Evolutionary conservation across 2,329 filamentous ascomycete genomes (phyloP).

Genomic region (Grosmannia clavigera): DNA sequence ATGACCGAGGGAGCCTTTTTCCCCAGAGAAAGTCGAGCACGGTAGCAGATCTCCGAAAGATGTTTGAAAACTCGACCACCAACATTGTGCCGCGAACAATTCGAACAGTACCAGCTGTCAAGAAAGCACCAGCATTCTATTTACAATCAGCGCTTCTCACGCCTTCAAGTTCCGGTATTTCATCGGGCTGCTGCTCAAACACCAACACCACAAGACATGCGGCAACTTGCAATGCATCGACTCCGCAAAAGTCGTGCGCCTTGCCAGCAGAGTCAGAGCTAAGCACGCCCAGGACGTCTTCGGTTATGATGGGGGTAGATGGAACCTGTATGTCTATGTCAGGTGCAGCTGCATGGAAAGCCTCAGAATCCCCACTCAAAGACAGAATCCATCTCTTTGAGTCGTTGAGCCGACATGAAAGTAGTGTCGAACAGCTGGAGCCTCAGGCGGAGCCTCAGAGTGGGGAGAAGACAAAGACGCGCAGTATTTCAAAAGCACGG

Average conservation of each 20-base stretch:
- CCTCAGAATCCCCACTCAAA: conserved; percentile 13
- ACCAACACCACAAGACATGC: not conserved
- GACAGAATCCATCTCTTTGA: conserved; percentile 18
- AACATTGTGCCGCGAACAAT: not conserved
- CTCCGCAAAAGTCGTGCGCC: not conserved
- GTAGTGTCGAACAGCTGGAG: not conserved
- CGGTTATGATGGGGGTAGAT: not conserved
- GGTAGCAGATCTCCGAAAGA: conserved; percentile 18
- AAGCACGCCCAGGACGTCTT: not conserved
- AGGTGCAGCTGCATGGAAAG: not conserved
- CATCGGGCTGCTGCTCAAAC: not conserved
- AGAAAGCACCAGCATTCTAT: conserved; percentile 8
- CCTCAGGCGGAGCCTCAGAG: not conserved
- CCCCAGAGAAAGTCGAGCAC: conserved; percentile 6
- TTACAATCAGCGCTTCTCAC: not conserved
- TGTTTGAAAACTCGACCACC: conserved; percentile 16
- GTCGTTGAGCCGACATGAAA: conserved; percentile 4
- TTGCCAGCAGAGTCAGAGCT: not conserved
- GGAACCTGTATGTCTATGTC: not conserved
- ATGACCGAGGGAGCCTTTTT: not conserved
- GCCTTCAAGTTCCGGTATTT: not conserved
- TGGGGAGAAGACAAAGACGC: not conserved
- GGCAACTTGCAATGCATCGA: not conserved
- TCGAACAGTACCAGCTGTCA: not conserved
- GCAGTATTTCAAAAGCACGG: not conserved